phyloP scores from a whole-genome alignment of 495 filamentous ascomycete species.

The Neurospora africana region DNA sequence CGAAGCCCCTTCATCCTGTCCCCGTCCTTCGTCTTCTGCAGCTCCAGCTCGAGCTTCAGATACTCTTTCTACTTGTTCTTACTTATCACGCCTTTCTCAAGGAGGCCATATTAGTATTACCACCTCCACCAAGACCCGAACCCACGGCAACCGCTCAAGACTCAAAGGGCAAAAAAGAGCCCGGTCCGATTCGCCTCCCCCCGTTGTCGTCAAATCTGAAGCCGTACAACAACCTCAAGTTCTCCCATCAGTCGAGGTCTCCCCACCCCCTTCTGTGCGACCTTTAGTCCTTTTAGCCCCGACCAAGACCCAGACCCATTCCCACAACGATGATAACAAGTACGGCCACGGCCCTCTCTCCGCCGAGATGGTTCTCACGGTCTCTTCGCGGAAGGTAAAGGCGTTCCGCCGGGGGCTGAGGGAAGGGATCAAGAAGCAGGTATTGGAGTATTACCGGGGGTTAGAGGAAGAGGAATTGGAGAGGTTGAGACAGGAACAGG shows the following conservation, averaged over 20 bases:
- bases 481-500: too few relatives aligned
- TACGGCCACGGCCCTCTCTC: background rate
- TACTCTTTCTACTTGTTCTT: background rate
- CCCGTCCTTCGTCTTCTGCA: background rate
- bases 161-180: background rate
- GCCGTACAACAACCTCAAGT: background rate
- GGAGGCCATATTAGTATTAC: background rate
- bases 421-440: background rate
- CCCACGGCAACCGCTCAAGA: background rate
- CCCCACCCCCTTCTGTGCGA: background rate
- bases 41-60: background rate
- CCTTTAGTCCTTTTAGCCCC: background rate
- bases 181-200: too few relatives aligned
- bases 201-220: background rate
- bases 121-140: background rate
- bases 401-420: background rate
- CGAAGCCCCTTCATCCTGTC: background rate
- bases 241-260: background rate
- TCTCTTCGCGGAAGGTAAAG: background rate
- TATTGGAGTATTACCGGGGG: background rate
- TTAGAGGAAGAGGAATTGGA: too few relatives aligned
- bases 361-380: background rate
- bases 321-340: too few relatives aligned
- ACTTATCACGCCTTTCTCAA: background rate
- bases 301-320: background rate